phyloP scores from a whole-genome alignment of 768 basidiomycete species.

The Harrya chromipes region DNA sequence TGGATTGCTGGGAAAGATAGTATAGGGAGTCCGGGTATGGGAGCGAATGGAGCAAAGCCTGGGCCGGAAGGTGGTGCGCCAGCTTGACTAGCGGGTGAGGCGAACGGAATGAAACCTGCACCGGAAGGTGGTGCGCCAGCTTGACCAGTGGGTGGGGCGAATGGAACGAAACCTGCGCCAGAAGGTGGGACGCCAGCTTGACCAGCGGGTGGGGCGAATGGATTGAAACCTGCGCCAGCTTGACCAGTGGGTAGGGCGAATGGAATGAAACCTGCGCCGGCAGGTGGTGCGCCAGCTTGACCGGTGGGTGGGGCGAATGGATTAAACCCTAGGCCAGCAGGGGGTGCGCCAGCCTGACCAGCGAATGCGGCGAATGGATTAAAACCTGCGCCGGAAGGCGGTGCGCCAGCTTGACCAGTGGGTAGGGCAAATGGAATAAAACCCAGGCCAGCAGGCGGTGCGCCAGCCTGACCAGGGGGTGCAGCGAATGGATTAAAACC shows the following conservation, averaged over 20 bases:
- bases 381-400: conserved; percentile 4
- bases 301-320: no score
- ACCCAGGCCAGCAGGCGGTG: no score
- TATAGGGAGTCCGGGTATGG: conserved; percentile 25
- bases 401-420: conserved; percentile 3
- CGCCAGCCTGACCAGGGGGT: no score
- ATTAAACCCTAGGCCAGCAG: no score
- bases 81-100: conserved; percentile 2
- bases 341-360: no score
- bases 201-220: not conserved
- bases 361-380: not conserved
- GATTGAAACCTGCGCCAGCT: conserved; percentile 13
- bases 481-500: no score
- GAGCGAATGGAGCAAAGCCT: conserved; percentile 11
- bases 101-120: conserved; percentile 1
- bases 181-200: conserved; percentile 4
- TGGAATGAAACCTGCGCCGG: not conserved
- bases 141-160: conserved; percentile 6
- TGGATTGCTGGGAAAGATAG: conserved; percentile 27
- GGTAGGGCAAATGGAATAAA: conserved; percentile 6
- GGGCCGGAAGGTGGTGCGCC: not conserved
- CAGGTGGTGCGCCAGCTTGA: no score
- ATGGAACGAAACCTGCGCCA: conserved; percentile 9
- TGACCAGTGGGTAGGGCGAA: conserved; percentile 9
- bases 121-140: not conserved